Conservation (phyloP, 495 filamentous ascomycete species). For the Chaetomidium leptoderma region DNA sequence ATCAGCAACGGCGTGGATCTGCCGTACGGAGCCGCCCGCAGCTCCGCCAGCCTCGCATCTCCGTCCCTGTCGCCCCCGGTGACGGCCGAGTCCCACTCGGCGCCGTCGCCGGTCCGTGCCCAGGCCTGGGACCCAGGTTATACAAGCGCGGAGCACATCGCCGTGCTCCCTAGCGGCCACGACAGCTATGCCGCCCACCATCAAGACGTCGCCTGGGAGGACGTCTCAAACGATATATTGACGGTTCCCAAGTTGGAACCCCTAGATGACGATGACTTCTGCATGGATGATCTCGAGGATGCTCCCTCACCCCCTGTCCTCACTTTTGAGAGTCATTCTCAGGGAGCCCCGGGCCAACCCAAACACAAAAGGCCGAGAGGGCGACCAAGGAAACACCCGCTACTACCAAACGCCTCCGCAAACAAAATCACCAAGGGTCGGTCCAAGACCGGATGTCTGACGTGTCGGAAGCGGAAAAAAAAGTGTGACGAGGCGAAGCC, state of each 20-base stretch:
- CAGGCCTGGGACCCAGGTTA: conserved; percentile 36
- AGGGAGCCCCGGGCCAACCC: conserved; percentile 19
- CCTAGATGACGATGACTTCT: conserved; percentile 45
- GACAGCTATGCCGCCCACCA: conserved; percentile 18
- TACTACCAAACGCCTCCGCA: conserved; percentile 43
- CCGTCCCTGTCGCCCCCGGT: conserved; percentile 33
- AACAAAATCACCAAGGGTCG: conserved; percentile 78
- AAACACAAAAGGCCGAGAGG: conserved; percentile 62
- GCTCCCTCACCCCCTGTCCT: conserved; percentile 30
- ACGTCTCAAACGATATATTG: conserved; percentile 33
- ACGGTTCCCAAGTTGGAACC: conserved; percentile 46
- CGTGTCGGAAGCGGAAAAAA: conserved; percentile 89
- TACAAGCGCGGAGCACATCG: conserved; percentile 29
- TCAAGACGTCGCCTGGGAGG: conserved; percentile 39
- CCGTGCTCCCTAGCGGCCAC: background rate
- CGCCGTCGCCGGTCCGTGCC: conserved; percentile 29
- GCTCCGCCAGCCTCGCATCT: conserved; percentile 24
- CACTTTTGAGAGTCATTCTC: conserved; percentile 20
- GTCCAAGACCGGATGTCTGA: conserved; percentile 91
- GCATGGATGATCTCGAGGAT: conserved; percentile 45
- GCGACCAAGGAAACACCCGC: conserved; percentile 79
- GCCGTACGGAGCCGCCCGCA: conserved; percentile 26
- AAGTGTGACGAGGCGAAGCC: conserved; percentile 97
- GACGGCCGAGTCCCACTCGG: conserved; percentile 32
- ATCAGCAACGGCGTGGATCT: conserved; percentile 47